These are phyloP conservation scores for Nyctanthes arbortristis DNA, from an alignment of 257 asterid species.

Conservation along the genomic window DNA sequence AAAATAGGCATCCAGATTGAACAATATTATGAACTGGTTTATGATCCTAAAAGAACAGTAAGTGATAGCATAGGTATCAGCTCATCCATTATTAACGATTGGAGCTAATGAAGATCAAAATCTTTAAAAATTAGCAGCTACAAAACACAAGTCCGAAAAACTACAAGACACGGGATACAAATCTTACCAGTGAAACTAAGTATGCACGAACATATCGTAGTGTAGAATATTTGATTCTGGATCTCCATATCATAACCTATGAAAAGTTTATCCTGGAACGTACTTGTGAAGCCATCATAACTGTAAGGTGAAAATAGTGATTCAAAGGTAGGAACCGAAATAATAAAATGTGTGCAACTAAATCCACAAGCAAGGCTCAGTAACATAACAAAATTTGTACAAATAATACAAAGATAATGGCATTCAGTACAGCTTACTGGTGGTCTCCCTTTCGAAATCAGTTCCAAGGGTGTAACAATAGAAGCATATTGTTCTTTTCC, in stretches of 20 bases:
- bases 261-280: slow-evolving; percentile 97
- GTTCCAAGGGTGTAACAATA: too few species aligned
- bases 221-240: slow-evolving; percentile 96
- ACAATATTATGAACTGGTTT: slow-evolving; percentile 10
- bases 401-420: not conserved
- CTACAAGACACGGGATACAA: slow-evolving; percentile 7
- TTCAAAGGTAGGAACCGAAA: slow-evolving; percentile 5
- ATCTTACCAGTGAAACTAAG: slow-evolving; percentile 85
- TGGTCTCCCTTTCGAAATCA: not conserved
- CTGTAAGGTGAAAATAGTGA: slow-evolving; percentile 44
- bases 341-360: slow-evolving; percentile 9
- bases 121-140: not conserved
- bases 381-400: slow-evolving; percentile 1
- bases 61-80: slow-evolving; percentile 3
- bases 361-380: not conserved
- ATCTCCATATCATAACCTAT: slow-evolving; percentile 98
- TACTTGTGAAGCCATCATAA: slow-evolving; percentile 98
- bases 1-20: not conserved
- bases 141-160: slow-evolving; percentile 16
- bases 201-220: slow-evolving; percentile 92
- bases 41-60: slow-evolving; percentile 13
- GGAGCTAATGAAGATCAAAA: slow-evolving; percentile 5
- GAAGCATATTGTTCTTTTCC: too few species aligned
- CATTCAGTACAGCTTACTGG: not conserved
- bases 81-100: not conserved